Evolutionary conservation across 805 yeast species (phyloP).

Genomic region (Lipomyces chichibuensis): DNA sequence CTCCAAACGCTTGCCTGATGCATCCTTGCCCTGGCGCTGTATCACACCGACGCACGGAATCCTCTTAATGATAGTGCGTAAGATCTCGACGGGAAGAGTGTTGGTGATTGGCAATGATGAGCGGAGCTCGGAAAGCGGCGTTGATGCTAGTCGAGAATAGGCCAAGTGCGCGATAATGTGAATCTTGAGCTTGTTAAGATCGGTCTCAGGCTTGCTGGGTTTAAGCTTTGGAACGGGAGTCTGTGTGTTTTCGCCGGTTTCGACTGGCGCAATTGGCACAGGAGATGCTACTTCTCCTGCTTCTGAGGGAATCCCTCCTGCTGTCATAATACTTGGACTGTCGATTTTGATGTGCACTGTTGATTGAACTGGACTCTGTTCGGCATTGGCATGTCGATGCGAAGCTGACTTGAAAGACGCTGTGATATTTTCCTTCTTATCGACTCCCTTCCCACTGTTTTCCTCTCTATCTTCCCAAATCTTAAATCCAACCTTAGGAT

Average conservation of each 20-base stretch:
- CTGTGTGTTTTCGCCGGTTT: not conserved
- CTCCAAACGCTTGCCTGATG: slow-evolving; percentile 92
- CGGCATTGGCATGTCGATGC: no score
- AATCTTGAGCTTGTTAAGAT: slow-evolving; percentile 55
- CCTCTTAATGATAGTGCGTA: slow-evolving; percentile 51
- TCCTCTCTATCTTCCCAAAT: slow-evolving; percentile 27
- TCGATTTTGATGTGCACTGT: not conserved
- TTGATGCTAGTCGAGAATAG: slow-evolving; percentile 82
- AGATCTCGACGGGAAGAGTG: slow-evolving; percentile 45
- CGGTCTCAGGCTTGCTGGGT: not conserved
- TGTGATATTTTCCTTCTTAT: slow-evolving; percentile 14
- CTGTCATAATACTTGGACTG: not conserved
- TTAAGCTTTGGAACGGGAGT: not conserved
- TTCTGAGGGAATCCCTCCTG: not conserved
- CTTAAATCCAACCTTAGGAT: slow-evolving; percentile 10
- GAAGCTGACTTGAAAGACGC: not conserved
- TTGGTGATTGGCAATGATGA: slow-evolving; percentile 52
- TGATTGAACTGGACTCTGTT: not conserved
- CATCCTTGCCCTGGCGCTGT: slow-evolving; percentile 88
- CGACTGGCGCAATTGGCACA: not conserved
- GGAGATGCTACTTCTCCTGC: not conserved
- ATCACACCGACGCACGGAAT: slow-evolving; percentile 80
- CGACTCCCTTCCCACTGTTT: not conserved
- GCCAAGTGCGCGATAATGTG: slow-evolving; percentile 83
- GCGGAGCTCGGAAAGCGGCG: slow-evolving; percentile 75